Evolutionary conservation across 441 rosid species (phyloP).

Genomic region (Kokia cookei): DNA sequence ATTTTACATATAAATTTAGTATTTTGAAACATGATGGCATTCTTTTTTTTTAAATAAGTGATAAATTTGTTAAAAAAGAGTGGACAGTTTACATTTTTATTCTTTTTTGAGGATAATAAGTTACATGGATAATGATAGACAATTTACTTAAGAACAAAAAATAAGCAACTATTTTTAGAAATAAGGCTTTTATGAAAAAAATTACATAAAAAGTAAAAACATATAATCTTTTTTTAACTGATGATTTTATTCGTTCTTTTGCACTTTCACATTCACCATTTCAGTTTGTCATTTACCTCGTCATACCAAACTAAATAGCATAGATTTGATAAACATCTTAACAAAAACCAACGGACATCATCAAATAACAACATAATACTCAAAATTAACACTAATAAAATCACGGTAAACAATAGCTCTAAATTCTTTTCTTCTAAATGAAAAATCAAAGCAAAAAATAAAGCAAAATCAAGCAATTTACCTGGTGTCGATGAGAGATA

Average conservation of each 20-base stretch:
- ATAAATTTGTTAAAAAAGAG: not conserved
- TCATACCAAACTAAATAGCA: not conserved
- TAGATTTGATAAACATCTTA: not conserved
- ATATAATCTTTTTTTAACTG: not conserved
- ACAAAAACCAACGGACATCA: not conserved
- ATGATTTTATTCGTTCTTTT: not conserved
- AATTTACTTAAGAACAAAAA: not conserved
- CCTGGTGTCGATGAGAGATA: conserved; percentile 68
- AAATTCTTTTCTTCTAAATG: not conserved
- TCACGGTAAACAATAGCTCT: not conserved
- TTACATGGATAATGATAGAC: not conserved
- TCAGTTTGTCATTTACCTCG: not conserved
- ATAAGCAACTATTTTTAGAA: not conserved
- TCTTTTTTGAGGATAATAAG: not conserved
- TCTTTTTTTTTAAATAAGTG: no score
- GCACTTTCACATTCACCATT: not conserved
- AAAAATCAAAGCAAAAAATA: not conserved
- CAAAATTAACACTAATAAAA: not conserved
- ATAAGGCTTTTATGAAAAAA: not conserved
- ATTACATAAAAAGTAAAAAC: not conserved
- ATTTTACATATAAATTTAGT: no score
- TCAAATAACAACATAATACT: not conserved
- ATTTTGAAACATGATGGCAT: no score
- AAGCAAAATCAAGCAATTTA: conserved; percentile 5
- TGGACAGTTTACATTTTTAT: not conserved